phyloP scores from a whole-genome alignment of 169 alveolate species.

The Plasmodium vivax region DNA sequence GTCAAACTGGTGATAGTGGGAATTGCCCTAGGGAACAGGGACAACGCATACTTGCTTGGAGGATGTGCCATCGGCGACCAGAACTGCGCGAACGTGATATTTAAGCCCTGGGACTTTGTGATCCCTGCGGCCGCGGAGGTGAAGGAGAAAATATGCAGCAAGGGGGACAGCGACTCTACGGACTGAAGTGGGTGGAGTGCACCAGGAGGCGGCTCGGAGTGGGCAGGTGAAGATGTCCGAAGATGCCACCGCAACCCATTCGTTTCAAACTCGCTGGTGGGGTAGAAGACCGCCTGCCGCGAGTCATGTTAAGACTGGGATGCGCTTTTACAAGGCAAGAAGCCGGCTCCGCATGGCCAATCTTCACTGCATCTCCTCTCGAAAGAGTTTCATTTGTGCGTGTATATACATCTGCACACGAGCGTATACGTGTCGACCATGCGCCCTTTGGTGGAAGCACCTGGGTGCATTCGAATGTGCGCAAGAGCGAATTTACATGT shows the following conservation, averaged over 20 bases:
- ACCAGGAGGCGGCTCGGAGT: background rate
- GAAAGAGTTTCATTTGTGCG: background rate
- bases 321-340: background rate
- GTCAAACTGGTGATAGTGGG: conserved; percentile 62
- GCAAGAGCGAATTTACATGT: background rate
- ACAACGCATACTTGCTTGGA: conserved; percentile 68
- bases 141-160: conserved; percentile 39
- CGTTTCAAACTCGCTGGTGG: background rate
- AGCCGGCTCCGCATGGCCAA: background rate
- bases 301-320: background rate
- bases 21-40: conserved; percentile 36
- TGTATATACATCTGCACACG: background rate
- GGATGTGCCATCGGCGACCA: conserved; percentile 36
- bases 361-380: background rate
- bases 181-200: background rate
- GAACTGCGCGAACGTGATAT: conserved; percentile 30
- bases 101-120: conserved; percentile 69
- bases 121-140: conserved; percentile 69
- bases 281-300: background rate
- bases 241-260: background rate
- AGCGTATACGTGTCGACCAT: background rate
- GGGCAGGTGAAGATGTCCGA: background rate
- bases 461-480: background rate
- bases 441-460: background rate
- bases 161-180: background rate